Evolutionary conservation across 768 basidiomycete species (phyloP).

Genomic region (Suillus fuscotomentosus): DNA sequence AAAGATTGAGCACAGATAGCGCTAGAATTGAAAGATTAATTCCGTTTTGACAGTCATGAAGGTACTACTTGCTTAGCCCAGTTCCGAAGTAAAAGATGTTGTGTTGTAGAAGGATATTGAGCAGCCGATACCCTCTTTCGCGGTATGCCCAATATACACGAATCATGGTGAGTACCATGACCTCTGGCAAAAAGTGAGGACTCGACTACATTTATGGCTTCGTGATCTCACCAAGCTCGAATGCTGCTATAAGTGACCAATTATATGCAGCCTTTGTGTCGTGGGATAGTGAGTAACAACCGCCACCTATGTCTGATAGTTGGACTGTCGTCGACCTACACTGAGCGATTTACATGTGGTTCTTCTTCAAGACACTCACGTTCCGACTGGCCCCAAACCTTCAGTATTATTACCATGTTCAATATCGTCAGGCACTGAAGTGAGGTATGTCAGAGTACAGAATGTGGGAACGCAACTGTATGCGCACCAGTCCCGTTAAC

Average conservation of each 20-base stretch:
- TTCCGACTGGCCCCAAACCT: background rate
- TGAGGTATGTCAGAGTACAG: background rate
- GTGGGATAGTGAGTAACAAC: background rate
- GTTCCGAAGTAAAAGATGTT: background rate
- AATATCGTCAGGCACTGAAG: background rate
- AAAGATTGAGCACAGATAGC: background rate
- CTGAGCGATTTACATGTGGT: background rate
- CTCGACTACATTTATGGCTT: background rate
- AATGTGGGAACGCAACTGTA: background rate
- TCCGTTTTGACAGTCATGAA: background rate
- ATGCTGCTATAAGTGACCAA: background rate
- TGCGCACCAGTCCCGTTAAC: background rate
- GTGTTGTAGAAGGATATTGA: background rate
- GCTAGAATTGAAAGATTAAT: background rate
- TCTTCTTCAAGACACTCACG: background rate
- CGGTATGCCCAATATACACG: background rate
- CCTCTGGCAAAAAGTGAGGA: background rate
- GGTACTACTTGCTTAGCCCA: background rate
- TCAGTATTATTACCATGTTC: background rate
- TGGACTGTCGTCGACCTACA: background rate
- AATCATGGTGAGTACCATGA: slow-evolving; percentile 1
- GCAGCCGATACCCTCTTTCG: background rate
- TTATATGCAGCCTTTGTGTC: background rate
- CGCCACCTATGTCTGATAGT: background rate
- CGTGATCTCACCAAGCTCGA: background rate